Conservation (phyloP, 1,139 yeast species). For the Protomyces arabidopsidicola region DNA sequence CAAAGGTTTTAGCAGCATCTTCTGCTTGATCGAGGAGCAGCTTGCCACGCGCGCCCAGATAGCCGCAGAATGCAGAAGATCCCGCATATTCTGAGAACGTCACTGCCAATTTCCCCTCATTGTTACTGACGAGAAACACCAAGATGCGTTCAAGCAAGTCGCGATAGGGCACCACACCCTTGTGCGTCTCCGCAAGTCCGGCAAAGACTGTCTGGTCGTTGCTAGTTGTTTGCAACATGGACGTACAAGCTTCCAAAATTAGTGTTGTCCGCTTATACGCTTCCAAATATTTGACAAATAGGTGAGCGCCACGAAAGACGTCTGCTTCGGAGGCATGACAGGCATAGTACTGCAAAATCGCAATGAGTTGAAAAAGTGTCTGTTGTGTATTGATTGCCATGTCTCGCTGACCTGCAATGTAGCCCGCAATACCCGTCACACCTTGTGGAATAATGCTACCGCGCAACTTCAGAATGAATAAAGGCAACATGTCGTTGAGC, state of each 20-base stretch:
- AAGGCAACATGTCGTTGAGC: not conserved
- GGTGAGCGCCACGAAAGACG: not conserved
- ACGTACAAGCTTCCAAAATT: not conserved
- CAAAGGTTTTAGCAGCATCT: slow-evolving; percentile 9
- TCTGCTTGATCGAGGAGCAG: not conserved
- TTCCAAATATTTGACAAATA: slow-evolving; percentile 6
- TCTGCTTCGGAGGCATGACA: slow-evolving; percentile 6
- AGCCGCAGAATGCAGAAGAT: not conserved
- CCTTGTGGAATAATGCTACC: not conserved
- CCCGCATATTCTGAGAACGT: not conserved
- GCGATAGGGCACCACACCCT: not conserved
- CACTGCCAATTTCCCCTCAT: not conserved
- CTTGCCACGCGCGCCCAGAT: slow-evolving; percentile 8
- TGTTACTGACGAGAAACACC: not conserved
- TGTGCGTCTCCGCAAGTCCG: not conserved
- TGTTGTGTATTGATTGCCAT: not conserved
- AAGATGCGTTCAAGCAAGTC: slow-evolving; percentile 9
- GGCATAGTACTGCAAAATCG: slow-evolving; percentile 1
- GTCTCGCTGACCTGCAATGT: slow-evolving; percentile 4
- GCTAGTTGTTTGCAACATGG: not conserved
- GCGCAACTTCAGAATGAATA: not conserved
- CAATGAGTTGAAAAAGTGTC: not conserved
- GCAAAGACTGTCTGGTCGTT: not conserved
- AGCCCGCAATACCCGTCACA: slow-evolving; percentile 4
- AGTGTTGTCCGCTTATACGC: not conserved